Evolutionary conservation across 306 rosid species (phyloP).

Genomic region (Castanea crenata): DNA sequence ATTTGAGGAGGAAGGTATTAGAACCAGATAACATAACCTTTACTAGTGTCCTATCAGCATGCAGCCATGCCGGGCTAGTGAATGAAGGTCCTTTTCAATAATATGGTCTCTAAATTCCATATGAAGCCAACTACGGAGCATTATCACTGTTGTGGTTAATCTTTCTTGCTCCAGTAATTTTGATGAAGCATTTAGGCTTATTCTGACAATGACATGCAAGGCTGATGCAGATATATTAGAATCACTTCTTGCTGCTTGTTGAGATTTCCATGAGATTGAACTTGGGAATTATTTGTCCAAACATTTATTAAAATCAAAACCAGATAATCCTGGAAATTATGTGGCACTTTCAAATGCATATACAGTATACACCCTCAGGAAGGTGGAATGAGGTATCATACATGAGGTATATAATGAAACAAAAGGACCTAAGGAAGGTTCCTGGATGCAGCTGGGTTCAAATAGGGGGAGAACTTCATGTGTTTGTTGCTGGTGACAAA

Average conservation of each 20-base stretch:
- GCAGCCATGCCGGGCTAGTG: slow-evolving; percentile 63
- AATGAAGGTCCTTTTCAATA: slow-evolving; percentile 57
- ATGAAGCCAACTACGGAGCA: slow-evolving; percentile 62
- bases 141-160: slow-evolving; percentile 59
- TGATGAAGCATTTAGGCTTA: slow-evolving; percentile 65
- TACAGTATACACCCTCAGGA: slow-evolving; percentile 64
- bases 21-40: slow-evolving; percentile 64
- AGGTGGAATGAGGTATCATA: slow-evolving; percentile 67
- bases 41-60: slow-evolving; percentile 60
- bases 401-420: slow-evolving; percentile 62
- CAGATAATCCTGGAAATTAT: slow-evolving; percentile 74
- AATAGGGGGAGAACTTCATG: slow-evolving; percentile 57
- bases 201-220: slow-evolving; percentile 49
- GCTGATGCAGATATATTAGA: slow-evolving; percentile 78
- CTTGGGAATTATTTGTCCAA: slow-evolving; percentile 53
- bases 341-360: slow-evolving; percentile 72
- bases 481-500: slow-evolving; percentile 64
- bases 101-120: slow-evolving; percentile 56
- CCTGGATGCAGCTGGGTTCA: slow-evolving; percentile 89
- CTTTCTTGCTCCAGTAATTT: slow-evolving; percentile 59
- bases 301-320: slow-evolving; percentile 54
- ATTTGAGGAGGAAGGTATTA: slow-evolving; percentile 40
- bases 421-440: slow-evolving; percentile 56
- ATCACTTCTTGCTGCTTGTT: slow-evolving; percentile 65
- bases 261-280: slow-evolving; percentile 50